Evolutionary conservation across 2,329 filamentous ascomycete species (phyloP).

Genomic region (Epichloe hybrida): DNA sequence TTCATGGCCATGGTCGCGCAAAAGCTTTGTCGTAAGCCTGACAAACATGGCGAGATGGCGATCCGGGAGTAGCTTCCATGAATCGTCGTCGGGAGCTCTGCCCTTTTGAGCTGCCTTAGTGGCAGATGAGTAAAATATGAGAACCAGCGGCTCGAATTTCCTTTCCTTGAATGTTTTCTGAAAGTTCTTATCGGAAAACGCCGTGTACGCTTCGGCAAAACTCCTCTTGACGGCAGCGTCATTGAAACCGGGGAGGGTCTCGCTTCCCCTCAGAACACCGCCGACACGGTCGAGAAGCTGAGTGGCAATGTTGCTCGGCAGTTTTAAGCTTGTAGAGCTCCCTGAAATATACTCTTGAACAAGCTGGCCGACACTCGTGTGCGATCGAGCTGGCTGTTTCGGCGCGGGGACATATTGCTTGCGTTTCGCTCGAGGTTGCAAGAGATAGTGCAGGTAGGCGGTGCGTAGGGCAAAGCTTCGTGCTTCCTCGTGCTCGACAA

Average conservation of each 20-base stretch:
- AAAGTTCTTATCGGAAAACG: conserved; percentile 79
- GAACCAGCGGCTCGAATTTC: conserved; percentile 77
- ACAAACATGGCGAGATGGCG: conserved; percentile 92
- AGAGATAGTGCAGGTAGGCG: conserved; percentile 82
- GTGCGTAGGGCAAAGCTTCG: conserved; percentile 83
- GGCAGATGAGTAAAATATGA: conserved; percentile 93
- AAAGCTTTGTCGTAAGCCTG: conserved; percentile 63
- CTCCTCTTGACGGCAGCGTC: conserved; percentile 86
- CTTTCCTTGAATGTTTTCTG: conserved; percentile 86
- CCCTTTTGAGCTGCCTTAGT: conserved; percentile 68
- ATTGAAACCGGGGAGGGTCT: conserved; percentile 71
- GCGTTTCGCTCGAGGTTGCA: conserved; percentile 80
- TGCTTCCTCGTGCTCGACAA: conserved; percentile 61
- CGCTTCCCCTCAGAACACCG: conserved; percentile 66
- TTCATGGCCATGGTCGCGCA: conserved; percentile 74
- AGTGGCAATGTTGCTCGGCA: conserved; percentile 40
- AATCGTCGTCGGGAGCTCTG: conserved; percentile 66
- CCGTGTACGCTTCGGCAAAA: conserved; percentile 88
- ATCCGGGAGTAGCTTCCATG: conserved; percentile 85
- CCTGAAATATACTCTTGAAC: conserved; percentile 68
- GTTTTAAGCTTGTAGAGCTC: conserved; percentile 37
- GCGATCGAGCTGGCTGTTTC: conserved; percentile 44
- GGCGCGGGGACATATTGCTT: conserved; percentile 68
- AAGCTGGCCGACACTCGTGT: conserved; percentile 70
- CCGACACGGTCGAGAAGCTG: conserved; percentile 59